Evolutionary conservation across 192 early-diverging fungal genomes (phyloP), one percentile per base, ranked within the genome.

Genomic region (Coemansia sp.): DNA sequence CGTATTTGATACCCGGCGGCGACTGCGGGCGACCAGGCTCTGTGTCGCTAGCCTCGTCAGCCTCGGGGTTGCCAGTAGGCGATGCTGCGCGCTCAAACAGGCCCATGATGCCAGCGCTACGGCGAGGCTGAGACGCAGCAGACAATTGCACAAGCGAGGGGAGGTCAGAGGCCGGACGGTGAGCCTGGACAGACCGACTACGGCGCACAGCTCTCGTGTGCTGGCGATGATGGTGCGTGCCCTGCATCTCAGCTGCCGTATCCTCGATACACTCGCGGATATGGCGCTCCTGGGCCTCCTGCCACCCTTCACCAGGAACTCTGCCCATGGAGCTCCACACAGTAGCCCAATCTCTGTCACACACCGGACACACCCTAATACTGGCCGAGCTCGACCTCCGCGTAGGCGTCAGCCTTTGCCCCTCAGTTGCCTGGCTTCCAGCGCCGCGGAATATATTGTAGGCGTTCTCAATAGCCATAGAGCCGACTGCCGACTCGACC

Each of bases 271-370:
- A 84, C 19, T 53, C 64, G 17, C 73, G 63, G 14, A 75, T 72
- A 60, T 84, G 81, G 5, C 76, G 81, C 50, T 84, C 81, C 73
- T 83, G 80, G 3, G 69, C 67, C 58, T 83, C 80, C 70, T 75
- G 80, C 80, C 80, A 83, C 3, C 80, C 80, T 39, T 78, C 75
- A 5, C 80, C 80, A 1, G 80, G 80, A 19, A 72, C 62, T 4
- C 76, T 70, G 11, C 23, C 45, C 75, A 83, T 74, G 3, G 34
- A 1, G n/a, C 21, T 19, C 80, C 80, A 83, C 44, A 83, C 67
- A 0, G 72, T 61, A 0, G 69, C 80, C 80, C 80, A 83, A 67
- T 69, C 73, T 14, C 61, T 62, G 34, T 67, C 69, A 59, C 80
- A 83, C 32, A 83, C 73, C 3, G 80, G 80, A 42, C 80, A 83